Evolutionary conservation across 257 asterid species (phyloP), one percentile per base, ranked within the genome.

Genomic region (Nicotiana knightiana): DNA sequence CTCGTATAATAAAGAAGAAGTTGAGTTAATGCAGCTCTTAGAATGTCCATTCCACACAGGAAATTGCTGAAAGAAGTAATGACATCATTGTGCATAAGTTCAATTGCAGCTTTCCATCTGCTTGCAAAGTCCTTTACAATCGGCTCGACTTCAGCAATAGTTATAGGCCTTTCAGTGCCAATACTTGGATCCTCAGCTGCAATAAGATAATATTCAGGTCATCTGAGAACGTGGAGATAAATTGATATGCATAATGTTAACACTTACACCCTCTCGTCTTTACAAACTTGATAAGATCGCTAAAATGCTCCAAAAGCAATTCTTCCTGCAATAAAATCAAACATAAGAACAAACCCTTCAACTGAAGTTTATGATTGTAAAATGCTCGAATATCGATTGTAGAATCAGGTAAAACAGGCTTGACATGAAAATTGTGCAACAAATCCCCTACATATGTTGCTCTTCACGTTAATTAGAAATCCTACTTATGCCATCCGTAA

Each of bases 51-150:
- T 6, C 99, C 98, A 66, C 98, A 93, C 4, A 94, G 84, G 67
- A 96, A 94, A 93, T 94, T 96, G 87, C 98, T 96, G 82, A 94
- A 96, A 35, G 98, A 94, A 77, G 92, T 94, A 32, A 96, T 96
- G 62, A 96, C 97, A 37, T 93, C 98, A 59, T 89, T 94, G 91
- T 96, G 98, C 98, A 96, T 96, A 86, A 94, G 91, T 88, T 96
- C 99, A 82, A 96, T 94, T 9, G 98, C 98, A 67, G 89, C 87
- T 89, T 94, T 96, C 99, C 99, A 96, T 86, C 98, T 87, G 89
- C 94, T 90, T 16, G 87, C 97, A 67, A 96, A 96, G 92, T 96
- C 98, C 90, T 96, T 96, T 5, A 96, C 93, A 16, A 96, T 89
- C 8, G 93, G 97, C 90, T 94, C 99, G 2, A 96, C 97, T 89